A percentile compares a stretch with the other conserved stretches of the same genome.
Evolutionary conservation across 2,329 filamentous ascomycete genomes (phyloP).

Genomic region (Raffaelea deltoideospora): DNA sequence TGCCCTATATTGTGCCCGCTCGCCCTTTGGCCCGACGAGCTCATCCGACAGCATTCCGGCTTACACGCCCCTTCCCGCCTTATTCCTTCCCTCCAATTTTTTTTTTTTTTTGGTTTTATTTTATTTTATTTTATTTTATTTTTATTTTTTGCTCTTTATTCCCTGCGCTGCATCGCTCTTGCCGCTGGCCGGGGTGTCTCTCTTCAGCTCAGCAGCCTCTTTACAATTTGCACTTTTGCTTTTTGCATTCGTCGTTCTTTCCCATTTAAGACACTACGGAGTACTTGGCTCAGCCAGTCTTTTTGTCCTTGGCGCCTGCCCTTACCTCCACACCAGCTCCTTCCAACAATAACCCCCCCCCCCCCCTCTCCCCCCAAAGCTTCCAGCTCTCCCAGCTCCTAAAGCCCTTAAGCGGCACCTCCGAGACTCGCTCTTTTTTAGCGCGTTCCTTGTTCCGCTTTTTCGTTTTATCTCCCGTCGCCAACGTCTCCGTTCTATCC

Average conservation of each 20-base stretch:
- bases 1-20: too few species aligned
- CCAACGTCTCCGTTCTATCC: not conserved
- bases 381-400: too few species aligned
- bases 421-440: not conserved
- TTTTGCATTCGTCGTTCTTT: not conserved
- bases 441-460: not conserved
- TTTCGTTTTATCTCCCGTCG: not conserved
- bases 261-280: too few species aligned
- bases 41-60: too few species aligned
- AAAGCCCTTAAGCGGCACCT: too few species aligned
- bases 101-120: not conserved
- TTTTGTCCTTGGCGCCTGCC: not conserved
- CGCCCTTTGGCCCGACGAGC: too few species aligned
- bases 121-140: not conserved
- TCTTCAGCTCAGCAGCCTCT: too few species aligned
- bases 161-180: not conserved
- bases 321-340: not conserved
- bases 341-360: not conserved
- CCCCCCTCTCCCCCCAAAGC: too few species aligned
- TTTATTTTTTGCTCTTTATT: not conserved
- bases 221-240: not conserved
- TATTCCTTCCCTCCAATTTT: not conserved
- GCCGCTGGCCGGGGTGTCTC: not conserved
- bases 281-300: not conserved
- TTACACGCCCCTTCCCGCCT: not conserved